phyloP scores from a whole-genome alignment of 2,329 filamentous ascomycete species.

The Alternaria metachromatica region DNA sequence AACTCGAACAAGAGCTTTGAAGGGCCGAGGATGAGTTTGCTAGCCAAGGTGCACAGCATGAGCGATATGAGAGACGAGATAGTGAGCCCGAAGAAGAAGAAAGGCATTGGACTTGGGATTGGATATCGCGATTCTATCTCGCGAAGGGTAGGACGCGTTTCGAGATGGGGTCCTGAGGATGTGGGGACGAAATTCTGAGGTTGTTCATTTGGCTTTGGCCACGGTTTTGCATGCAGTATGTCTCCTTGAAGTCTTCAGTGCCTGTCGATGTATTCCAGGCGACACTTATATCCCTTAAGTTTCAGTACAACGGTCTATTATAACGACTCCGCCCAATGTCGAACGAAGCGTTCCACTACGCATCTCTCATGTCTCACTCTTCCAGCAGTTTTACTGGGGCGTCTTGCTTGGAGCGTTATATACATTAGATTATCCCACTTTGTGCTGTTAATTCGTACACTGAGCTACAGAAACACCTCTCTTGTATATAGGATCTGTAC shows the following conservation, averaged over 20 bases:
- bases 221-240: background rate
- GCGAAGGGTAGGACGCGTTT: background rate
- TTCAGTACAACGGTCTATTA: background rate
- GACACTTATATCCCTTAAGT: background rate
- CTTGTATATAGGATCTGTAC: background rate
- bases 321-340: background rate
- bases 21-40: constrained; percentile 21
- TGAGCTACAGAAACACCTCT: background rate
- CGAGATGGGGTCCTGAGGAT: background rate
- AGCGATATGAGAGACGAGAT: constrained; percentile 15
- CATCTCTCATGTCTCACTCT: background rate
- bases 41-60: constrained; percentile 14
- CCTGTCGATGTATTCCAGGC: background rate
- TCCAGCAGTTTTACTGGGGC: background rate
- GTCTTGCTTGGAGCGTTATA: background rate
- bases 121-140: constrained; percentile 1
- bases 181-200: background rate
- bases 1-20: constrained; percentile 24
- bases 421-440: background rate
- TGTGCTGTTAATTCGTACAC: background rate
- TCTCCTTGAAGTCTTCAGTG: background rate
- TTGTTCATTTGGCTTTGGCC: background rate
- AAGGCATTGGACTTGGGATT: background rate
- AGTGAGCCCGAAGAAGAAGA: background rate
- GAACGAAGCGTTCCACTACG: background rate